phyloP scores from a whole-genome alignment of 1,284 basidiomycete species.

The Rhodotorula sp. region DNA sequence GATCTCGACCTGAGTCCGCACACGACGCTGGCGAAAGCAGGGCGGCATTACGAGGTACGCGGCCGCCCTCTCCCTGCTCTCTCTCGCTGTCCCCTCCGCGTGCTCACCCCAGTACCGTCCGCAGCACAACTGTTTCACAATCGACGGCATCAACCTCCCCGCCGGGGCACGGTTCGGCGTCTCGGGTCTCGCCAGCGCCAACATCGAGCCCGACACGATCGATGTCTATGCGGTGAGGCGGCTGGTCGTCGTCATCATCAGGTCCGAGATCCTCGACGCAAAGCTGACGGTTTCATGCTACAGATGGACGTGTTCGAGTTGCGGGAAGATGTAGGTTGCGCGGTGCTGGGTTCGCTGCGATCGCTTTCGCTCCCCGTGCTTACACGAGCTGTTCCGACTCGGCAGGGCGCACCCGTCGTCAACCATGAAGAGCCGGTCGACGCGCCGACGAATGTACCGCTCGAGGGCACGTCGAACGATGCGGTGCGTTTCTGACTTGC shows the following conservation, averaged over 20 bases:
- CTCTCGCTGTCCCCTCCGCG: background rate
- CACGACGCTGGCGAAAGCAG: constrained; percentile 44
- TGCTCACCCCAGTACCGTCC: background rate
- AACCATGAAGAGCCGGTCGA: constrained; percentile 26
- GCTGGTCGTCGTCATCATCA: background rate
- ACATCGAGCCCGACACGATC: constrained; percentile 46
- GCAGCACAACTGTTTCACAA: constrained; percentile 46
- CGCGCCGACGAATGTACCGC: background rate
- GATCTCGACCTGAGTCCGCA: constrained; percentile 47
- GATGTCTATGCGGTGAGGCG: constrained; percentile 44
- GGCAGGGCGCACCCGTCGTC: background rate
- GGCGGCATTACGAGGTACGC: constrained; percentile 42
- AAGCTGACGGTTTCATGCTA: background rate
- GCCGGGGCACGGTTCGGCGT: constrained; percentile 43
- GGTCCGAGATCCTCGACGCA: background rate
- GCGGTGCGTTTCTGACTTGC: constrained; percentile 14
- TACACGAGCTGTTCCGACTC: too few relatives aligned
- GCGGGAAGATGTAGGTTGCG: background rate
- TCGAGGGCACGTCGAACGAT: constrained; percentile 39
- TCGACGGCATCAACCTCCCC: constrained; percentile 42
- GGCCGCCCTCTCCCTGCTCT: too few relatives aligned
- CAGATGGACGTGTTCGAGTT: constrained; percentile 42
- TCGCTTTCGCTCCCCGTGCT: background rate
- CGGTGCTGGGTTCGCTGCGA: too few relatives aligned
- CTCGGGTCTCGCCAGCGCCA: constrained; percentile 44